Conservation (phyloP, 129 eudicot genomes). For the Chrysanthemum lavandulifolium region DNA sequence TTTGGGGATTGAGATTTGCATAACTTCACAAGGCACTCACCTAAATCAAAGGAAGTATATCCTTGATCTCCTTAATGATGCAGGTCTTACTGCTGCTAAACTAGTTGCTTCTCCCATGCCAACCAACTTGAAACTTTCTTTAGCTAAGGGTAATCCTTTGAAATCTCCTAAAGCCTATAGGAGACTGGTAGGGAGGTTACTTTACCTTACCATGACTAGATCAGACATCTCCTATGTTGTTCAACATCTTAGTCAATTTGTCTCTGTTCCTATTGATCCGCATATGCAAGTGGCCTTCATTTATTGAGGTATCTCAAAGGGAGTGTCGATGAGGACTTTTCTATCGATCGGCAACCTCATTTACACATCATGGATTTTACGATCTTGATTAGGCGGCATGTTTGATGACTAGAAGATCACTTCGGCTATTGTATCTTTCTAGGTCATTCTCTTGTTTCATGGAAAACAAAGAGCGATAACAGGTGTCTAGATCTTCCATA, state of each 20-base stretch:
- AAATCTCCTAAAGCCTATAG: neutral
- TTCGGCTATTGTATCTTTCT: neutral
- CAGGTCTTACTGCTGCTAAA: neutral
- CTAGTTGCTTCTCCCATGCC: neutral
- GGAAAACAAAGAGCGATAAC: slow-evolving; percentile 5
- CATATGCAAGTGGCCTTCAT: slow-evolving; percentile 2
- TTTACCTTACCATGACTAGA: slow-evolving; percentile 1
- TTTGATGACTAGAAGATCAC: neutral
- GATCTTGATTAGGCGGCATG: neutral
- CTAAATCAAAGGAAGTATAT: too few relatives aligned
- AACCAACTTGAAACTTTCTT: neutral
- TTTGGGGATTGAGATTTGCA: too few relatives aligned
- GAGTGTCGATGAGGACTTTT: neutral
- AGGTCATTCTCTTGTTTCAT: neutral
- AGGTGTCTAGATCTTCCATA: neutral
- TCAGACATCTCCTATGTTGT: neutral
- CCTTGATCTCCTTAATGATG: neutral
- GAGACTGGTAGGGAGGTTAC: neutral
- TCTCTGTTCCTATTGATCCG: neutral
- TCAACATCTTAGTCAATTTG: slow-evolving; percentile 11
- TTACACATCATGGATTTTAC: neutral
- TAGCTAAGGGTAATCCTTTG: neutral
- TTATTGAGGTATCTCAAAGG: neutral
- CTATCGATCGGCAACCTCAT: neutral
- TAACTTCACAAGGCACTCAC: too few relatives aligned